Percentiles rank a stretch among this genome's conserved stretches.
phyloP scores from a whole-genome alignment of 1,284 basidiomycete species.

The Cryptococcus deneoformans region DNA sequence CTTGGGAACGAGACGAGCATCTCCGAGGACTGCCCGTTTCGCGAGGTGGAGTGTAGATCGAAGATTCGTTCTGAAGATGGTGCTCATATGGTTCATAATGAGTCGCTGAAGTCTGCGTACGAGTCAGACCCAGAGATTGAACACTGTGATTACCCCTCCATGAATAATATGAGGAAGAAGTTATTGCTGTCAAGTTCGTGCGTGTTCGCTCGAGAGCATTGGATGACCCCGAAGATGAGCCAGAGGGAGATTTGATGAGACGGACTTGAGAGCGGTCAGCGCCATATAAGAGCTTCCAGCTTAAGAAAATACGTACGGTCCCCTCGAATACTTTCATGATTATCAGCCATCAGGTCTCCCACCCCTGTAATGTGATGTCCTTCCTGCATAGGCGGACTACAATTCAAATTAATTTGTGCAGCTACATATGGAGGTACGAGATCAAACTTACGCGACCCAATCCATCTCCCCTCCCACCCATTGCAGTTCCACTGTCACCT shows the following conservation, averaged over 20 bases:
- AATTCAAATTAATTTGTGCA: constrained; percentile 6
- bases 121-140: constrained; percentile 4
- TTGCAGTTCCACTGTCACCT: constrained; percentile 44
- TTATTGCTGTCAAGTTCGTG: constrained; percentile 12
- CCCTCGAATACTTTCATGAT: background rate
- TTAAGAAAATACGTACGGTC: background rate
- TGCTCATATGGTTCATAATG: constrained; percentile 31
- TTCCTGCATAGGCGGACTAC: constrained; percentile 35
- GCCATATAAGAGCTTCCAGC: background rate
- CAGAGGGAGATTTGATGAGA: constrained; percentile 26
- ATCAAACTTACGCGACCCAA: constrained; percentile 35
- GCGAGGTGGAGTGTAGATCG: background rate
- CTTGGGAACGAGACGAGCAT: background rate
- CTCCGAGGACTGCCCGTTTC: background rate
- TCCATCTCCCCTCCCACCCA: constrained; percentile 39
- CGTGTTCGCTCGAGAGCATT: constrained; percentile 12
- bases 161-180: constrained; percentile 4
- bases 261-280: constrained; percentile 13
- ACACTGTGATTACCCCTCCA: constrained; percentile 9
- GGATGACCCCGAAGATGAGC: constrained; percentile 24
- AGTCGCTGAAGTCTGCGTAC: constrained; percentile 14
- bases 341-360: constrained; percentile 15
- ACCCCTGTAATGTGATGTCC: constrained; percentile 39
- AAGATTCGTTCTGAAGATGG: constrained; percentile 15
- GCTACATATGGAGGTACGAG: background rate